phyloP scores from a whole-genome alignment of 345 rosid genomes.

The Acer yangbiense region DNA sequence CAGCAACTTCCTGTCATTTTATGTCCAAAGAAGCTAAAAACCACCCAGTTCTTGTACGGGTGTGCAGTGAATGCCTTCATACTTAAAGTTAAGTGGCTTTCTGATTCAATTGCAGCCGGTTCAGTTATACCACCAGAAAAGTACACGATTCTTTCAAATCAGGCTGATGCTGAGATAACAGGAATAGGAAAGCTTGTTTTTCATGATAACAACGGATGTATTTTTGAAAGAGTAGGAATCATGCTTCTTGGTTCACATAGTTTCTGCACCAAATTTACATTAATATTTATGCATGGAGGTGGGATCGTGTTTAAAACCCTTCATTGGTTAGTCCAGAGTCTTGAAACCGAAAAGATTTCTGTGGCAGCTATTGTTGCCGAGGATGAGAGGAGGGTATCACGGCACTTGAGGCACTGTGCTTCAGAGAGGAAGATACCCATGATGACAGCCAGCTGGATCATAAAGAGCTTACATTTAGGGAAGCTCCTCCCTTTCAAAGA shows the following conservation, averaged over 20 bases:
- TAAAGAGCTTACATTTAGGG: conserved; percentile 51
- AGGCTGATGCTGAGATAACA: conserved; percentile 14
- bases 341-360: conserved; percentile 42
- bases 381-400: conserved; percentile 43
- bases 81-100: conserved; percentile 52
- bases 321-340: conserved; percentile 41
- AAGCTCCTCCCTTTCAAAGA: conserved; percentile 37
- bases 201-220: conserved; percentile 11
- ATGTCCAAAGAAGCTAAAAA: conserved; percentile 58
- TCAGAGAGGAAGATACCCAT: conserved; percentile 54
- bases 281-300: conserved; percentile 65
- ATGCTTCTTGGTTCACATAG: conserved; percentile 58
- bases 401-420: conserved; percentile 65
- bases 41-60: conserved; percentile 61
- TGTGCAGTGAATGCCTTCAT: conserved; percentile 56
- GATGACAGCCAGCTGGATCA: conserved; percentile 51
- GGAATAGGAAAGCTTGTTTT: conserved; percentile 23
- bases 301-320: conserved; percentile 59
- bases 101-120: conserved; percentile 58
- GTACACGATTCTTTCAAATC: conserved; percentile 52
- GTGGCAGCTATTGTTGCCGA: conserved; percentile 51
- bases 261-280: conserved; percentile 53
- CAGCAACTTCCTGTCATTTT: conserved; percentile 47
- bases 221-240: conserved; percentile 57
- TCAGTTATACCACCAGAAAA: conserved; percentile 42